These are phyloP conservation scores for Xylaria castorea DNA, from an alignment of 495 filamentous ascomycete species.

Conservation along the genomic window DNA sequence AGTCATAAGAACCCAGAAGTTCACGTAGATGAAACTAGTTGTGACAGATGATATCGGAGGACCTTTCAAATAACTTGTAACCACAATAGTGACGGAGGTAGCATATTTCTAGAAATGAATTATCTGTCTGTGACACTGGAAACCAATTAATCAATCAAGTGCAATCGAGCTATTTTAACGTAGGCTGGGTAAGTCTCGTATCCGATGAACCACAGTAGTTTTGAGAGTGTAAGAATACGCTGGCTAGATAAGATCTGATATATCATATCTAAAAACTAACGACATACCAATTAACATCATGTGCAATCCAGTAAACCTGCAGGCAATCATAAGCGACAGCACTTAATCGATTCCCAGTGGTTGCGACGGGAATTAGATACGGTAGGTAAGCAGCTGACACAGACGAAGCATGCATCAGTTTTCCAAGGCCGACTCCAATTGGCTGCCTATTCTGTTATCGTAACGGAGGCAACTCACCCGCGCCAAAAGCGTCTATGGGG, in stretches of 20 bases:
- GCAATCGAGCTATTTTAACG: neutral
- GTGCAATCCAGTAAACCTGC: neutral
- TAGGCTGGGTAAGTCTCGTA: neutral
- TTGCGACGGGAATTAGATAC: neutral
- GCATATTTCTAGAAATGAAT: neutral
- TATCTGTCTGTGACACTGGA: neutral
- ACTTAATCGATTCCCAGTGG: neutral
- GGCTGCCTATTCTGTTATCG: neutral
- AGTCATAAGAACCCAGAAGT: no score
- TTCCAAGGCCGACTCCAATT: neutral
- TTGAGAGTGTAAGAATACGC: neutral
- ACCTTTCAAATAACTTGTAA: neutral
- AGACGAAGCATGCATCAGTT: neutral
- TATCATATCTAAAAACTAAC: neutral
- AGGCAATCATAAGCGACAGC: neutral
- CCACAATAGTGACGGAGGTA: neutral
- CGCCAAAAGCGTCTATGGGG: slow-evolving; percentile 1
- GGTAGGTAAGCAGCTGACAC: neutral
- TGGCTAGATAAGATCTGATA: neutral
- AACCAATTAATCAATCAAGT: neutral
- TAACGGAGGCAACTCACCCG: slow-evolving; percentile 20
- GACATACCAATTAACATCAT: neutral
- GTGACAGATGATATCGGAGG: neutral
- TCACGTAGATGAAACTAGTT: neutral
- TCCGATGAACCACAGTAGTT: neutral